These are phyloP conservation scores for Gyromitra esculenta DNA, from an alignment of 2,329 filamentous ascomycete genomes.

Conservation along the genomic window DNA sequence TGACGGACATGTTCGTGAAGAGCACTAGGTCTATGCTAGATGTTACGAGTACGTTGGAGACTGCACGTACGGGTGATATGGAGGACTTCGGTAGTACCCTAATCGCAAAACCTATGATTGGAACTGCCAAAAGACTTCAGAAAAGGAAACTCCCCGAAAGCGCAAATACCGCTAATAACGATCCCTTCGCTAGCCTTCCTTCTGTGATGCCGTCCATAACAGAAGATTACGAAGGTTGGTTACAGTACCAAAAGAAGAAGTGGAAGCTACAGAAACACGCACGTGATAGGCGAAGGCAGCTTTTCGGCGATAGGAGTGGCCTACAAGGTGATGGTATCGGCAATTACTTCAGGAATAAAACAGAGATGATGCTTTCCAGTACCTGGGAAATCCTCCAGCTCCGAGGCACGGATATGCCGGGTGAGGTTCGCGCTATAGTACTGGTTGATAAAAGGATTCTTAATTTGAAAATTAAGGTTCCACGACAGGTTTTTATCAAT, in stretches of 20 bases:
- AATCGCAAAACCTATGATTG: constrained; percentile 60
- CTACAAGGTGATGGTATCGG: constrained; percentile 71
- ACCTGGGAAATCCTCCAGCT: constrained; percentile 96
- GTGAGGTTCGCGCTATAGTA: constrained; percentile 87
- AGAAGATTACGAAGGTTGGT: constrained; percentile 85
- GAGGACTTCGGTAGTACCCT: constrained; percentile 75
- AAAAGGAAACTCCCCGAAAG: constrained; percentile 63
- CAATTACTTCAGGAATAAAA: constrained; percentile 86
- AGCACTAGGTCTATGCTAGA: constrained; percentile 33
- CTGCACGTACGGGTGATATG: constrained; percentile 70
- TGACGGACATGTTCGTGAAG: constrained; percentile 82
- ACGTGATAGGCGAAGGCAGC: constrained; percentile 81
- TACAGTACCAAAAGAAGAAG: constrained; percentile 96
- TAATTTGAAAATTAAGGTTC: constrained; percentile 85
- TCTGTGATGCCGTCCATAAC: constrained; percentile 83
- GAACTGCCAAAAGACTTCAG: constrained; percentile 62
- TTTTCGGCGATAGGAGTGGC: constrained; percentile 85
- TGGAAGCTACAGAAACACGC: constrained; percentile 98
- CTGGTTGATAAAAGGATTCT: constrained; percentile 95
- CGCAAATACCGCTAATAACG: constrained; percentile 60
- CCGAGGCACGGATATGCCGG: constrained; percentile 80
- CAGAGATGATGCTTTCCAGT: constrained; percentile 85
- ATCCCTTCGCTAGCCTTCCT: constrained; percentile 85
- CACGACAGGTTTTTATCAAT: constrained; percentile 89
- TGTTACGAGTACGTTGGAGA: constrained; percentile 51